These are phyloP conservation scores for Spongiforma sp. DNA, from an alignment of 1,284 basidiomycete species.

Conservation along the genomic window DNA sequence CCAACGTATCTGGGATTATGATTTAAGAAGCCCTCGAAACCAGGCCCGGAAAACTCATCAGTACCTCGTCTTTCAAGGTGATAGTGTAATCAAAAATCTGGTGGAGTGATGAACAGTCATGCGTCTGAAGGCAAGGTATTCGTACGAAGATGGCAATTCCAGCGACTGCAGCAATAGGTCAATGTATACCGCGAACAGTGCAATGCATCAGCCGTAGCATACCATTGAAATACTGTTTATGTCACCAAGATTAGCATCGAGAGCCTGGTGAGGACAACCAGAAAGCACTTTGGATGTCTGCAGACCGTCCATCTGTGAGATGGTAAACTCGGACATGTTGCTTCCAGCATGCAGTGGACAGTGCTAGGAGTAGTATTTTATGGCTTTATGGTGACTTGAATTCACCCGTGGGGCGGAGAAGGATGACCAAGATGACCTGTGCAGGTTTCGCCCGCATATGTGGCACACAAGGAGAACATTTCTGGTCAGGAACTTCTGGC, in stretches of 20 bases:
- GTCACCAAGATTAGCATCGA: not conserved
- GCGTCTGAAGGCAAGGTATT: not conserved
- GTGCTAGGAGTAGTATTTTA: too few species aligned
- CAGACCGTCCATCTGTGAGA: not conserved
- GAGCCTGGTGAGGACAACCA: not conserved
- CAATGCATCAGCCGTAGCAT: not conserved
- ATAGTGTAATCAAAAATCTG: constrained; percentile 2
- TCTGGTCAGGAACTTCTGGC: too few species aligned
- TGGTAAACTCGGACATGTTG: too few species aligned
- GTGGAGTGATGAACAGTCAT: not conserved
- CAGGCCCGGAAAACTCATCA: too few species aligned
- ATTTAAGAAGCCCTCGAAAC: not conserved
- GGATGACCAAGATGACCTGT: too few species aligned
- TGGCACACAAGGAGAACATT: too few species aligned
- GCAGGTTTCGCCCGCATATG: too few species aligned
- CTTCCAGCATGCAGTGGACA: too few species aligned
- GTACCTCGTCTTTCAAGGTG: constrained; percentile 3
- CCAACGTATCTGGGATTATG: not conserved
- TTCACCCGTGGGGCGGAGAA: too few species aligned
- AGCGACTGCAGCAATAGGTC: not conserved
- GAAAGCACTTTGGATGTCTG: not conserved
- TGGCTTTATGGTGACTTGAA: too few species aligned
- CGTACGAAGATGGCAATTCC: constrained; percentile 2
- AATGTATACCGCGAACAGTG: not conserved
- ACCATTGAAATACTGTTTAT: constrained; percentile 2